Evolutionary conservation across 2,329 filamentous ascomycete species (phyloP), one percentile per base, ranked within the genome.

Genomic region (Penicillium palitans): DNA sequence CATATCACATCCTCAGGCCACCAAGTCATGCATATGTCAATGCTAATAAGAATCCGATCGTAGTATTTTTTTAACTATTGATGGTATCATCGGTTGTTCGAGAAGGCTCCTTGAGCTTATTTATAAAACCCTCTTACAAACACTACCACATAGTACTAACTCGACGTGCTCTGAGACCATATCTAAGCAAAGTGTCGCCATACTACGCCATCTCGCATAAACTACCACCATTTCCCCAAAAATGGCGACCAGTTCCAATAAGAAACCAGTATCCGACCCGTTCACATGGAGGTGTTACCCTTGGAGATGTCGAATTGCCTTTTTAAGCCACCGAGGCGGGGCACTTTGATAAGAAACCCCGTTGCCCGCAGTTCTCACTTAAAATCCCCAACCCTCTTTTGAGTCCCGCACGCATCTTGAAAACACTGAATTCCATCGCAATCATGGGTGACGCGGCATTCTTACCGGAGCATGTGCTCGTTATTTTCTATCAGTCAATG

Each of bases 391-490:
- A 40, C 41, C 21, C 17, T 42, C 24, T 13, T 27, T 33, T 27
- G 4, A n/a, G 19, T 9, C 19, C n/a, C 31, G 7, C 47, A 35
- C n/a, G 4, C 21, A 46, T n/a, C 4, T 15, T 40, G 2, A 13
- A 33, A 17, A 33, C 31, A 33, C 5, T 33, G 6, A 6, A 46
- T 37, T 33, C 41, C 13, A 2, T 12, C 6, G 19, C 12, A 48
- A 58, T 24, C 17, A 71, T 73, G 70, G 69, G 68, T 8, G 65
- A 67, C 21, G 64, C 63, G 15, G 19, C 49, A 15, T 21, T 61
- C 2, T 17, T 55, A 6, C 57, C 53, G 2, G 67, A 71, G 53
- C 65, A 61, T 27, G 31, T 72, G 33, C 64, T 73, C 49, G 35
- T 72, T 17, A 48, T 62, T n/a, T 66, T 68, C 46, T 55, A 60